A percentile compares a stretch with the other conserved stretches of the same genome.
phyloP scores from a whole-genome alignment of 169 alveolate genomes.

The Eimeria sp. region DNA sequence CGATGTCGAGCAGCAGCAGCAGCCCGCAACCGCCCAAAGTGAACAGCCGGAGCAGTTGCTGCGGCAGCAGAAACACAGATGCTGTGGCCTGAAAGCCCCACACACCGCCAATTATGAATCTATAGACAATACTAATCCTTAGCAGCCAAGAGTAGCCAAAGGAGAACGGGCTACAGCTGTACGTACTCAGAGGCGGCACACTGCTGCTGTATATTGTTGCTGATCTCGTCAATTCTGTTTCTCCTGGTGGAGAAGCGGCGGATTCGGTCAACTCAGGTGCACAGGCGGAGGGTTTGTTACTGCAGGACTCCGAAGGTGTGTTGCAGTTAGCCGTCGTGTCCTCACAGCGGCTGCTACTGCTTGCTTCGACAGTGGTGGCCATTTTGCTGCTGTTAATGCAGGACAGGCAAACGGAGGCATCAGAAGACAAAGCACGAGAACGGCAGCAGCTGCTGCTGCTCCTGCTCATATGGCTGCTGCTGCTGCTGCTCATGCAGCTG shows the following conservation, averaged over 20 bases:
- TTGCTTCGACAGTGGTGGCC: not conserved
- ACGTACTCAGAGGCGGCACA: constrained; percentile 16
- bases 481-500: not conserved
- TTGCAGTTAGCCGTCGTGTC: not conserved
- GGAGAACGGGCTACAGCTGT: constrained; percentile 37
- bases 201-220: constrained; percentile 1
- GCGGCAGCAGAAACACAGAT: constrained; percentile 46
- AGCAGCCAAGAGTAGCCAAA: not conserved
- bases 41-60: constrained; percentile 75
- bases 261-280: not conserved
- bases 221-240: not conserved
- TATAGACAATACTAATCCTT: not conserved
- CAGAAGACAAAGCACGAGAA: not conserved
- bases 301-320: not conserved
- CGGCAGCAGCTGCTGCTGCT: not conserved
- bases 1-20: constrained; percentile 50
- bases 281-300: not conserved
- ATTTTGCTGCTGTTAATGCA: constrained; percentile 16
- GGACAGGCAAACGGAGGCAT: not conserved
- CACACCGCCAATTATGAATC: not conserved
- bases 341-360: not conserved
- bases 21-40: constrained; percentile 66
- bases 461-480: constrained; percentile 13
- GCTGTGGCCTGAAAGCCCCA: constrained; percentile 47
- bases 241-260: not conserved